A percentile compares a stretch with the other conserved stretches of the same genome.
These are phyloP conservation scores for Phaffomyces opuntiae DNA, from an alignment of 805 yeast genomes.

Conservation along the genomic window DNA sequence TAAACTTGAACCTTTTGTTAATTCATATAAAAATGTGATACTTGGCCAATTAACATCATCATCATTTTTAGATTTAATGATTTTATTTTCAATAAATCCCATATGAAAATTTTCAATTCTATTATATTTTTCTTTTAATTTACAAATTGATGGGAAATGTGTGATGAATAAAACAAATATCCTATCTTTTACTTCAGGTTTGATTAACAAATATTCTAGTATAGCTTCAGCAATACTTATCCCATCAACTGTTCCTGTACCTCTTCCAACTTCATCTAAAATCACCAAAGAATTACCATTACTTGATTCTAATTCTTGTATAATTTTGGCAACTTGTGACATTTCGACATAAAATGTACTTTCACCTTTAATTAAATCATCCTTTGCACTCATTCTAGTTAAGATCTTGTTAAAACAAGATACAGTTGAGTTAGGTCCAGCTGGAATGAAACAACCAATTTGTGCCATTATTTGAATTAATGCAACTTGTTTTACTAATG, in stretches of 20 bases:
- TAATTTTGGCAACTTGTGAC: slow-evolving; percentile 84
- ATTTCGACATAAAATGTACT: slow-evolving; percentile 95
- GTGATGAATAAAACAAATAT: slow-evolving; percentile 90
- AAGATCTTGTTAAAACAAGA: slow-evolving; percentile 83
- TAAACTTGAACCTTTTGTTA: slow-evolving; percentile 85
- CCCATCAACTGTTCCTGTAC: slow-evolving; percentile 82
- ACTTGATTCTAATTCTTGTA: slow-evolving; percentile 44
- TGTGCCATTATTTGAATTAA: slow-evolving; percentile 84
- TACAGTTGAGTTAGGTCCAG: slow-evolving; percentile 58
- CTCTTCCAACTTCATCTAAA: slow-evolving; percentile 91
- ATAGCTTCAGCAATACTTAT: slow-evolving; percentile 97
- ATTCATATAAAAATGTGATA: slow-evolving; percentile 82
- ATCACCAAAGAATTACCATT: slow-evolving; percentile 72
- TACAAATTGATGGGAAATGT: slow-evolving; percentile 90
- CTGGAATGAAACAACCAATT: slow-evolving; percentile 78
- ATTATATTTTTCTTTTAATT: slow-evolving; percentile 51
- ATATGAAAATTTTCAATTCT: slow-evolving; percentile 83
- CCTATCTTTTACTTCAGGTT: slow-evolving; percentile 40
- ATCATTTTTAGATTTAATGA: slow-evolving; percentile 1
- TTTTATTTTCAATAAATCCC: slow-evolving; percentile 44
- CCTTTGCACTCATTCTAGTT: slow-evolving; percentile 97
- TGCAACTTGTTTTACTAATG: slow-evolving; percentile 85
- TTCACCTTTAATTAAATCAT: slow-evolving; percentile 91
- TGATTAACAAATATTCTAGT: slow-evolving; percentile 65
- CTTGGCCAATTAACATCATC: slow-evolving; percentile 38